These are phyloP conservation scores for Chalciporus piperatus DNA, from an alignment of 768 basidiomycete species.

Conservation along the genomic window DNA sequence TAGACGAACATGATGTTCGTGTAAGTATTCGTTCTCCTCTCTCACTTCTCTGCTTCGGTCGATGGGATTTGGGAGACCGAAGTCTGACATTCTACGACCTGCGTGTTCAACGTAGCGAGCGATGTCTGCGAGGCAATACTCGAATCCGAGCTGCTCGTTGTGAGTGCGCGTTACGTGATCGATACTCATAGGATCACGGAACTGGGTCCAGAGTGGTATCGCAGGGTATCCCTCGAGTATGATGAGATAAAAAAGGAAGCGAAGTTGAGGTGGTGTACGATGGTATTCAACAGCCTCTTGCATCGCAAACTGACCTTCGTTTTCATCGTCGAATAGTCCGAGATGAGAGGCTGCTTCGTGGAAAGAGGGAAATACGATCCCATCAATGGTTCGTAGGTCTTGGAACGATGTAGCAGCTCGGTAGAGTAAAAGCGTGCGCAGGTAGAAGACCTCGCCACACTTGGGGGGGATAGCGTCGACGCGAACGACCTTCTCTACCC, in stretches of 20 bases:
- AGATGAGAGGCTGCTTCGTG: constrained; percentile 25
- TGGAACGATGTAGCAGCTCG: too few species aligned
- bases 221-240: constrained; percentile 33
- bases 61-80: not conserved
- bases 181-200: constrained; percentile 15
- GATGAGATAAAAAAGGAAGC: constrained; percentile 38
- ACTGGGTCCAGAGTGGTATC: constrained; percentile 28
- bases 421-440: too few species aligned
- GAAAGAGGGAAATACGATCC: constrained; percentile 11
- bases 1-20: not conserved
- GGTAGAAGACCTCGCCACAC: too few species aligned
- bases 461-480: too few species aligned
- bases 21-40: not conserved
- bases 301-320: constrained; percentile 31
- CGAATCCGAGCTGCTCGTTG: not conserved
- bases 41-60: not conserved
- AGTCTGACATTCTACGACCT: not conserved
- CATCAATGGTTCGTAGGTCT: constrained; percentile 22
- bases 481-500: too few species aligned
- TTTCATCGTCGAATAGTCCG: constrained; percentile 23
- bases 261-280: constrained; percentile 36
- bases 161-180: constrained; percentile 12
- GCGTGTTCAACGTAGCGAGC: not conserved
- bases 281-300: constrained; percentile 33
- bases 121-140: not conserved